A percentile compares a stretch with the other conserved stretches of the same genome.
phyloP scores from a whole-genome alignment of 495 filamentous ascomycete species.

The Astrothelium subdiscretum region DNA sequence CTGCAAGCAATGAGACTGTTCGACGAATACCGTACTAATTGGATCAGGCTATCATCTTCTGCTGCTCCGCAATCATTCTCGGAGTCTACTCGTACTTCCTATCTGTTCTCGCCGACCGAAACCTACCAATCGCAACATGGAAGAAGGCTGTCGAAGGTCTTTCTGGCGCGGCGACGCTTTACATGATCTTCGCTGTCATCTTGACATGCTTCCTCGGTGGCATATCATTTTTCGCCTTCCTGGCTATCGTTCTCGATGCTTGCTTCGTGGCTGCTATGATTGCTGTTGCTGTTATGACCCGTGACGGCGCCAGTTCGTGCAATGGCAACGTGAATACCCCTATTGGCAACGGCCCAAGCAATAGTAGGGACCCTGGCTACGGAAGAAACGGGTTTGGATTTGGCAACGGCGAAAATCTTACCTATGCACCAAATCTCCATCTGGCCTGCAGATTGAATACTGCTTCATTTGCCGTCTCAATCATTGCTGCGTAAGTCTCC shows the following conservation, averaged over 20 bases:
- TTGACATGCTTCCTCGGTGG: constrained; percentile 72
- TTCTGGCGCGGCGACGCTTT: constrained; percentile 58
- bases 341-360: constrained; percentile 49
- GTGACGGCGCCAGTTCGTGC: constrained; percentile 52
- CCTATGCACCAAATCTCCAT: constrained; percentile 35
- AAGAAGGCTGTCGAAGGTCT: constrained; percentile 73
- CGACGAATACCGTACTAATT: background rate
- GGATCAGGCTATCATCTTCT: constrained; percentile 46
- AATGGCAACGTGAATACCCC: constrained; percentile 51
- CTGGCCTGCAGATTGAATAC: constrained; percentile 60
- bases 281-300: constrained; percentile 49
- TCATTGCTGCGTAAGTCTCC: constrained; percentile 60
- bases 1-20: background rate
- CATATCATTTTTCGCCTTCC: constrained; percentile 49
- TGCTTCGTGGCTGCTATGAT: constrained; percentile 47
- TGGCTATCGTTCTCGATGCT: constrained; percentile 56
- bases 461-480: constrained; percentile 62
- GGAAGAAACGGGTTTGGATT: constrained; percentile 27
- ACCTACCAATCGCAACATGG: constrained; percentile 39
- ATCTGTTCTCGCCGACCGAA: constrained; percentile 45
- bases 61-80: constrained; percentile 57
- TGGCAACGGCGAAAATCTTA: constrained; percentile 14
- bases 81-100: constrained; percentile 74
- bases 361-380: constrained; percentile 27
- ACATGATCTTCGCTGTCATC: constrained; percentile 56